A percentile compares a stretch with the other conserved stretches of the same genome.
Conservation (phyloP, 371 early-diverging fungal genomes). For the Lichtheimia ramosa region DNA sequence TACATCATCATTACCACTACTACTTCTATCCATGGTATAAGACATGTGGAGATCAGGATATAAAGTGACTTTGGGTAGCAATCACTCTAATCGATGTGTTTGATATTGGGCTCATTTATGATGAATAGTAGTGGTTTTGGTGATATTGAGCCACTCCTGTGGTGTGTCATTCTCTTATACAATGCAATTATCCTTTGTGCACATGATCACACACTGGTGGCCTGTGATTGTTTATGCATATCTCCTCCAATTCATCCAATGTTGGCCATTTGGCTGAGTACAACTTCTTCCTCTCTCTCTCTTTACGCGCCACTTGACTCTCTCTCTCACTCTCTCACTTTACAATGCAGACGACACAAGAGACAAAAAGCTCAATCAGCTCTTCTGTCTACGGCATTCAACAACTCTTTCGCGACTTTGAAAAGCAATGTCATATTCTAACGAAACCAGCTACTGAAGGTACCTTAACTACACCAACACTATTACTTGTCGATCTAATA, state of each 20-base stretch:
- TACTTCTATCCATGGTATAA: too few species aligned
- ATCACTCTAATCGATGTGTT: too few species aligned
- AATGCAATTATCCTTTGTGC: neutral
- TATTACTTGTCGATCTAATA: neutral
- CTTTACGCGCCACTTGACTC: neutral
- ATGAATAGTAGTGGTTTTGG: too few species aligned
- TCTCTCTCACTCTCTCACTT: neutral
- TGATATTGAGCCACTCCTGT: too few species aligned
- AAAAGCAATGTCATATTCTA: slow-evolving; percentile 23
- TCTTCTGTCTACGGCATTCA: slow-evolving; percentile 41
- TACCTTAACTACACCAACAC: neutral
- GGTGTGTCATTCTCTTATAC: neutral
- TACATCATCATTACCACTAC: too few species aligned
- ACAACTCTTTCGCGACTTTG: slow-evolving; percentile 23
- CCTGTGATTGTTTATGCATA: neutral
- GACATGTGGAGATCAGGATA: too few species aligned
- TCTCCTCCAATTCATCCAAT: neutral
- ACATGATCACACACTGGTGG: too few species aligned
- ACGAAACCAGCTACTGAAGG: slow-evolving; percentile 25
- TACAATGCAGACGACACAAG: slow-evolving; percentile 15
- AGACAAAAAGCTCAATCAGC: slow-evolving; percentile 32
- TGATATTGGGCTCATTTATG: too few species aligned
- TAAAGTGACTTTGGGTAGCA: too few species aligned
- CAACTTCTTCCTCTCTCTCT: neutral
- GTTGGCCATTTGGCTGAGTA: neutral